Evolutionary conservation across 305 asterid genomes (phyloP).

Genomic region (Fraxinus angustifolia): DNA sequence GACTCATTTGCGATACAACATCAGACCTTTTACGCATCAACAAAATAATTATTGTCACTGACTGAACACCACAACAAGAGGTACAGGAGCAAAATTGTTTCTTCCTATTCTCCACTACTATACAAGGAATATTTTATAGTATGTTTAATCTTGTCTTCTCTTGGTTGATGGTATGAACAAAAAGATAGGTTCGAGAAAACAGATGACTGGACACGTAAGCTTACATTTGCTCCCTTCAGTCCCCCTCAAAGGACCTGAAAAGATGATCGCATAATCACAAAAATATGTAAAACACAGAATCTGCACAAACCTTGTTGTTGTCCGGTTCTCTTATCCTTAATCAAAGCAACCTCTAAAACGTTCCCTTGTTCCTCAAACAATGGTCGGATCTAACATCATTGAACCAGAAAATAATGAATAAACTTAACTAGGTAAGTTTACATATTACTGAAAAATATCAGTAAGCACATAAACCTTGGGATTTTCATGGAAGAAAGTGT

Average conservation of each 20-base stretch:
- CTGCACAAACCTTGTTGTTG: conserved; percentile 86
- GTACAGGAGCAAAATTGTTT: conserved; percentile 32
- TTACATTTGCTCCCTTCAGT: conserved; percentile 65
- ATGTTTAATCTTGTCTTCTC: conserved; percentile 60
- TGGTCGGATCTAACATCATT: conserved; percentile 71
- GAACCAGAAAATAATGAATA: conserved; percentile 12
- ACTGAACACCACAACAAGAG: conserved; percentile 32
- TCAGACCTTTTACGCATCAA: conserved; percentile 16
- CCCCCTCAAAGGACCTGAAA: conserved; percentile 85
- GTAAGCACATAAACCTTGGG: neutral
- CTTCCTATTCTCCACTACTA: conserved; percentile 31
- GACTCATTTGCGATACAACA: conserved; percentile 24
- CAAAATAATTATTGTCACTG: conserved; percentile 27
- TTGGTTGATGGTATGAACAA: conserved; percentile 57
- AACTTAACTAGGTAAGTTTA: neutral
- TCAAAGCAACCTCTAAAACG: conserved; percentile 90
- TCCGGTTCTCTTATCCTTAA: conserved; percentile 91
- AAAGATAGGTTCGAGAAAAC: conserved; percentile 51
- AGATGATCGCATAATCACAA: conserved; percentile 35
- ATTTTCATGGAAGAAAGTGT: conserved; percentile 3
- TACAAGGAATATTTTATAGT: conserved; percentile 39
- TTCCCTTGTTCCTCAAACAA: conserved; percentile 76
- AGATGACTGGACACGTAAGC: conserved; percentile 62
- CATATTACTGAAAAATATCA: neutral
- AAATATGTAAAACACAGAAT: conserved; percentile 16